Evolutionary conservation across 2,329 filamentous ascomycete species (phyloP).

Genomic region (Calonectria hawksworthii): DNA sequence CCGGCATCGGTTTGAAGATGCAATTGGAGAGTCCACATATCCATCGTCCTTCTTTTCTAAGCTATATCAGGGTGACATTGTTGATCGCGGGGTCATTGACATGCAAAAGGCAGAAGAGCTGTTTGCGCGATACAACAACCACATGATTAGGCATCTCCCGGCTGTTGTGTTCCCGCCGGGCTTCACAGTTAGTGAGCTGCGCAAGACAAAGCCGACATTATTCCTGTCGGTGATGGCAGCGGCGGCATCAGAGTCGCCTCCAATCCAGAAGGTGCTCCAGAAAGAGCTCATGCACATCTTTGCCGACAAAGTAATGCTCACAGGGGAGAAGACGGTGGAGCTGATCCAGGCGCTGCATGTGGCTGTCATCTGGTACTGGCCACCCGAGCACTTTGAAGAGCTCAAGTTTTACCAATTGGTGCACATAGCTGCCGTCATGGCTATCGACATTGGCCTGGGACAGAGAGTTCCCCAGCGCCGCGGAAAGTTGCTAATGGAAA

Average conservation of each 20-base stretch:
- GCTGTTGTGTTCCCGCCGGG: conserved; percentile 71
- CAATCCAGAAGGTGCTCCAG: conserved; percentile 72
- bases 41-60: conserved; percentile 41
- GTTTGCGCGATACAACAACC: conserved; percentile 70
- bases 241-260: conserved; percentile 69
- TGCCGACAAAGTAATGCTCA: conserved; percentile 80
- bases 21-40: conserved; percentile 29
- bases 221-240: conserved; percentile 80
- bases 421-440: conserved; percentile 85
- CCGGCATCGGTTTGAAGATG: conserved; percentile 30
- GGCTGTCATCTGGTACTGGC: conserved; percentile 86
- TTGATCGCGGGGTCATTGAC: conserved; percentile 72
- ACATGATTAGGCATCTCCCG: conserved; percentile 74
- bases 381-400: conserved; percentile 86
- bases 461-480: conserved; percentile 47
- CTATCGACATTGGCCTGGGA: conserved; percentile 85
- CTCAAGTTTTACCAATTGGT: conserved; percentile 92
- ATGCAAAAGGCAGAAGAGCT: conserved; percentile 68
- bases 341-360: conserved; percentile 84
- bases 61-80: conserved; percentile 60
- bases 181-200: conserved; percentile 68
- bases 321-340: conserved; percentile 86
- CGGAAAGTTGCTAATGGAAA: conserved; percentile 38
- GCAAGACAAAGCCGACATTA: conserved; percentile 72
- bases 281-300: conserved; percentile 80